These are phyloP conservation scores for Phalaenopsis hybrid DNA, from an alignment of 116 monocot species.

Conservation along the genomic window DNA sequence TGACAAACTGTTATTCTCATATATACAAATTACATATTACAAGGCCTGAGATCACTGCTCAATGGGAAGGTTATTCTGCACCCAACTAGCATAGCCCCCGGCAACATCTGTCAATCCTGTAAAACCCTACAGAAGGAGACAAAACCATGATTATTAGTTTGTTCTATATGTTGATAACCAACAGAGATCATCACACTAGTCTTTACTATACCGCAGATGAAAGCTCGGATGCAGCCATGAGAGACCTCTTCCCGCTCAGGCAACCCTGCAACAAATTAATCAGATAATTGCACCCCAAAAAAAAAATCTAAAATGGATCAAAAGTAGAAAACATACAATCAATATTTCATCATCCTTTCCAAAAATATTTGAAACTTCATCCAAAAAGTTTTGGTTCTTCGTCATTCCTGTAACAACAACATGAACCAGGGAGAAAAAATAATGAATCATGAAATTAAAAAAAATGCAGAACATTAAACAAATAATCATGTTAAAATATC, in stretches of 20 bases:
- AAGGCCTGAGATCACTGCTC: constrained; percentile 8
- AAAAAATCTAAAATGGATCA: too few species aligned
- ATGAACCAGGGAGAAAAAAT: not conserved
- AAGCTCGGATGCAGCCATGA: constrained; percentile 84
- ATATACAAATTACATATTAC: not conserved
- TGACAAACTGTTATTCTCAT: not conserved
- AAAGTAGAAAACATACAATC: constrained; percentile 24
- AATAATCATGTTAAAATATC: not conserved
- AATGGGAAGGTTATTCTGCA: constrained; percentile 48
- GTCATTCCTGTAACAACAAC: constrained; percentile 29
- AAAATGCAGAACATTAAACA: not conserved
- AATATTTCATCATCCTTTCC: constrained; percentile 52
- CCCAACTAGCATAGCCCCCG: constrained; percentile 63
- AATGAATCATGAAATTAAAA: not conserved
- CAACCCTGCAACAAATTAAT: constrained; percentile 52
- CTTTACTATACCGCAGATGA: constrained; percentile 39
- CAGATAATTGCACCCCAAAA: not conserved
- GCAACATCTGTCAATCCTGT: constrained; percentile 46
- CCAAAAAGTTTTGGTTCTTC: constrained; percentile 47
- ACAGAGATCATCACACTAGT: not conserved
- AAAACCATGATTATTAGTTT: not conserved
- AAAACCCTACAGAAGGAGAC: constrained; percentile 39
- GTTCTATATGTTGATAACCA: not conserved
- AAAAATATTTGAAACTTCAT: constrained; percentile 40
- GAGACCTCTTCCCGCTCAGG: constrained; percentile 66